phyloP scores from a whole-genome alignment of 2,329 filamentous ascomycete genomes.

The Neophaeococcomyces aloes region DNA sequence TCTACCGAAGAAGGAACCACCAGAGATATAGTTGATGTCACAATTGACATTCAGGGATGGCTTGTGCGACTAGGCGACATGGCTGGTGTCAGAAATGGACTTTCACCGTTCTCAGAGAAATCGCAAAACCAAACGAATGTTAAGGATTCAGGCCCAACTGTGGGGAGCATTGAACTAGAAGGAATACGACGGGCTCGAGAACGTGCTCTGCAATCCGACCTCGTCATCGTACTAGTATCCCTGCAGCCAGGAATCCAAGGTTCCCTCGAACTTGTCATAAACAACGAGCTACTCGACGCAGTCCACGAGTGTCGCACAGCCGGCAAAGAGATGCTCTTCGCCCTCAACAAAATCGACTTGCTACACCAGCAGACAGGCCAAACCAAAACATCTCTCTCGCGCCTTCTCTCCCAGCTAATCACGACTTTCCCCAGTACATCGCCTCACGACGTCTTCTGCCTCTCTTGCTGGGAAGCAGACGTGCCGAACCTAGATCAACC shows the following conservation, averaged over 20 bases:
- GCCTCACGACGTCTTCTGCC: conserved; percentile 43
- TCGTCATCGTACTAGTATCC: conserved; percentile 71
- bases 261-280: conserved; percentile 28
- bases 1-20: conserved; percentile 89
- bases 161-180: conserved; percentile 74
- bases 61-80: conserved; percentile 93
- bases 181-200: conserved; percentile 79
- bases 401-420: conserved; percentile 30
- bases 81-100: conserved; percentile 61
- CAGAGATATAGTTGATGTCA: conserved; percentile 83
- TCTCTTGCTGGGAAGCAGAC: conserved; percentile 60
- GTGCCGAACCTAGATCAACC: conserved; percentile 20
- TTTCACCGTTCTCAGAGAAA: not conserved
- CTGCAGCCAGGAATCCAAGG: conserved; percentile 44
- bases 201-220: conserved; percentile 70
- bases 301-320: conserved; percentile 40
- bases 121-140: not conserved
- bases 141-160: conserved; percentile 24
- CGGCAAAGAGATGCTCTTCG: conserved; percentile 46
- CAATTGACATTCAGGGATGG: conserved; percentile 79
- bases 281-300: conserved; percentile 48
- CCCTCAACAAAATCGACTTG: conserved; percentile 52
- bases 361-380: conserved; percentile 21
- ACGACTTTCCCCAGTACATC: conserved; percentile 35
- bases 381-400: conserved; percentile 12